phyloP scores from a whole-genome alignment of 2,329 filamentous ascomycete genomes.

The Xylariaceae sp. region DNA sequence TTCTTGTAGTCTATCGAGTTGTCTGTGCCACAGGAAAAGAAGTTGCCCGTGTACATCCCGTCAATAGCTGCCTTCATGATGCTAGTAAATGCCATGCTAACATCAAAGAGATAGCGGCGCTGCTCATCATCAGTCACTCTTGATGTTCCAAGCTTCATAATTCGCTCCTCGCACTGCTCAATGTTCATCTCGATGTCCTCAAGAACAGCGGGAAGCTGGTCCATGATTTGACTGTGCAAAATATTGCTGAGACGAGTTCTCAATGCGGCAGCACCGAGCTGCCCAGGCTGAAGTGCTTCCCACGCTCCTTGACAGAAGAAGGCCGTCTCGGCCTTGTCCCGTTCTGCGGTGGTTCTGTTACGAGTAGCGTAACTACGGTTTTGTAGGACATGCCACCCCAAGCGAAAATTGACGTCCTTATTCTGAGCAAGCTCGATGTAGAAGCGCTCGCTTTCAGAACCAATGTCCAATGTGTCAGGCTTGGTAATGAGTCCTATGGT shows the following conservation, averaged over 20 bases:
- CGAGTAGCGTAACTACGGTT: conserved; percentile 30
- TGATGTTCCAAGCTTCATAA: conserved; percentile 23
- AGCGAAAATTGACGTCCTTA: conserved; percentile 40
- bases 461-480: conserved; percentile 33
- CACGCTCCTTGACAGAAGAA: conserved; percentile 17
- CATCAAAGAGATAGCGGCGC: conserved; percentile 23
- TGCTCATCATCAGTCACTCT: conserved; percentile 22
- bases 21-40: conserved; percentile 18
- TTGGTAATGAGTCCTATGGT: conserved; percentile 49
- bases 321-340: conserved; percentile 7
- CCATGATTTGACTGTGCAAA: conserved; percentile 25
- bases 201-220: conserved; percentile 29
- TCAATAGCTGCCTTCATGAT: conserved; percentile 26
- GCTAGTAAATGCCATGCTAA: conserved; percentile 25
- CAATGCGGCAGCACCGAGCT: conserved; percentile 21
- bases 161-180: conserved; percentile 16
- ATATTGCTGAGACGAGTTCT: conserved; percentile 23
- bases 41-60: conserved; percentile 27
- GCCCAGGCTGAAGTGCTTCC: conserved; percentile 6
- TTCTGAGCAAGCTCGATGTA: conserved; percentile 42
- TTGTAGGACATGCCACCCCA: conserved; percentile 50
- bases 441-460: conserved; percentile 36
- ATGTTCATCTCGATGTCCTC: conserved; percentile 26
- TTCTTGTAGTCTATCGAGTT: conserved; percentile 16
- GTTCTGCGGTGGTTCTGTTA: conserved; percentile 6